Evolutionary conservation across 2,329 filamentous ascomycete species (phyloP).

Genomic region (Xylaria polymorpha): DNA sequence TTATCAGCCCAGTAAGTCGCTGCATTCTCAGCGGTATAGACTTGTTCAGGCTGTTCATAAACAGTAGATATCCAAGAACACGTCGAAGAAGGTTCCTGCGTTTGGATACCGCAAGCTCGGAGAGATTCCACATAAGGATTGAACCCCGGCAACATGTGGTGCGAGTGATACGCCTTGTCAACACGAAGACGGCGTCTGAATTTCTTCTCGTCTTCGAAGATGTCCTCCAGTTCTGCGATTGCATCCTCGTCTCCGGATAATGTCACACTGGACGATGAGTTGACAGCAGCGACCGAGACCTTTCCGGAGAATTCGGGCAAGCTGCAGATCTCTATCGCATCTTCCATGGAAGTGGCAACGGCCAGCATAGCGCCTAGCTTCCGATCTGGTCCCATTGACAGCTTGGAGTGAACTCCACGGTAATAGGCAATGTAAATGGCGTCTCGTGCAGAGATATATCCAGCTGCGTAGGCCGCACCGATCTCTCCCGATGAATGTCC

Average conservation of each 20-base stretch:
- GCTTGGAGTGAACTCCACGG: not conserved
- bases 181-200: conserved; percentile 24
- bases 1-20: conserved; percentile 1
- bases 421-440: not conserved
- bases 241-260: conserved; percentile 19
- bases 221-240: not conserved
- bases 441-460: not conserved
- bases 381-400: not conserved
- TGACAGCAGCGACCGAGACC: conserved; percentile 3
- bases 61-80: conserved; percentile 4
- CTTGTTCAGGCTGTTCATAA: not conserved
- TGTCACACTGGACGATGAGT: conserved; percentile 15
- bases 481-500: not conserved
- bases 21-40: not conserved
- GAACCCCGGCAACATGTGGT: conserved; percentile 32
- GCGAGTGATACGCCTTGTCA: conserved; percentile 37
- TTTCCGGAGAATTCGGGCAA: not conserved
- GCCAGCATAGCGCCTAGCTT: conserved; percentile 11
- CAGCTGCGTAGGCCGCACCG: not conserved
- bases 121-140: not conserved
- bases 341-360: not conserved
- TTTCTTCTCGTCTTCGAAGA: conserved; percentile 27
- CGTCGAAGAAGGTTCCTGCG: not conserved
- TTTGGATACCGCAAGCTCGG: not conserved
- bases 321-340: not conserved